Conservation (phyloP, 2,329 filamentous ascomycete species). For the Colletotrichum graminicola region DNA sequence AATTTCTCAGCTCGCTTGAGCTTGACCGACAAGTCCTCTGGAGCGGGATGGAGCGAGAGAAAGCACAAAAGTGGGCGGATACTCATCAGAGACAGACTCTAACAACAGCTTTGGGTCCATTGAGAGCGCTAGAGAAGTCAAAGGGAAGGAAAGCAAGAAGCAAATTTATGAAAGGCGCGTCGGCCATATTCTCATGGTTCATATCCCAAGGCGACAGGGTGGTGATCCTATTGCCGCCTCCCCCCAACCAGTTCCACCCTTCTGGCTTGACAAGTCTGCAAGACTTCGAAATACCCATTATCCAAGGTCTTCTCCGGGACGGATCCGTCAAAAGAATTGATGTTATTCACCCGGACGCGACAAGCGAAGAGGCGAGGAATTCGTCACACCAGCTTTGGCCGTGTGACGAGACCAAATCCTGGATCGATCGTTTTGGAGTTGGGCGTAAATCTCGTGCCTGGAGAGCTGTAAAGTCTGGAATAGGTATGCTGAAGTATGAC, state of each 20-base stretch:
- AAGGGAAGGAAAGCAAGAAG: neutral
- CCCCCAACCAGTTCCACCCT: neutral
- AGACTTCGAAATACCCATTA: neutral
- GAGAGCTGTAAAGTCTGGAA: neutral
- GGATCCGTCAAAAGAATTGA: neutral
- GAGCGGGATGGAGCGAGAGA: neutral
- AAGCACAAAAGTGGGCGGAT: neutral
- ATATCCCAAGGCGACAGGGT: neutral
- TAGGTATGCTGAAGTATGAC: neutral
- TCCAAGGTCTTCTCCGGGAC: neutral
- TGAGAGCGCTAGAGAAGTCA: neutral
- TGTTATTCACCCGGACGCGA: neutral
- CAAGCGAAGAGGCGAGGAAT: neutral
- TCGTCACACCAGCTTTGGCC: constrained; percentile 6
- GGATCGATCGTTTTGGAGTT: neutral
- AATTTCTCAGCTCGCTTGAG: neutral
- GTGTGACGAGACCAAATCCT: neutral
- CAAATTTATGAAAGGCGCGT: constrained; percentile 1
- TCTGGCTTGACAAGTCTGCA: constrained; percentile 4
- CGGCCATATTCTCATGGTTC: neutral
- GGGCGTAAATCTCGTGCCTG: neutral
- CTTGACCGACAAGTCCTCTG: neutral
- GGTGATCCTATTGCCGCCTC: neutral
- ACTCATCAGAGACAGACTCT: neutral
- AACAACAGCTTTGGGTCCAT: neutral